Evolutionary conservation across 1,284 basidiomycete genomes (phyloP), one percentile per base, ranked within the genome.

Genomic region (Mycena citricolor): DNA sequence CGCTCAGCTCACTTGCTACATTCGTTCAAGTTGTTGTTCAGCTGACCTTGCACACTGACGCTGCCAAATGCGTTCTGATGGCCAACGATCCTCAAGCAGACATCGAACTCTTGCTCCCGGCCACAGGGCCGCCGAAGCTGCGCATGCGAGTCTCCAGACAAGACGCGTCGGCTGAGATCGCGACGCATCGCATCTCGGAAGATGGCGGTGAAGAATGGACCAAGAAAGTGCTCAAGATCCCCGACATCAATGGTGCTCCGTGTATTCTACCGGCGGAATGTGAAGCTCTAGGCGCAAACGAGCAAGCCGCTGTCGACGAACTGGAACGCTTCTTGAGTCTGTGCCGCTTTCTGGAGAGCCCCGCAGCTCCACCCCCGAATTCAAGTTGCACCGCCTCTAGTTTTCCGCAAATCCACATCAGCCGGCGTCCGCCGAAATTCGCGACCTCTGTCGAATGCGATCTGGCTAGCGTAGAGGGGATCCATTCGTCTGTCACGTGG

Each of bases 41-140:
- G 76, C 55, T 80, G n/a, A 62, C 73, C 5, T 53, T 75, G 42
- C 66, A 76, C 52, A 60, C 65, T 29, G 52, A 58, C 2, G 57
- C 61, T 1, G 63, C 67, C 4, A 74, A 71, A 51, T 79, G 69
- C 52, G 74, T 67, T 4, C 61, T 80, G 16, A 79, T 81, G 77
- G 66, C 71, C 4, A 80, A 81, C 47, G 60, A 63, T n/a, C 73
- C 77, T 22, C 61, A 54, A 19, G 74, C 67, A 13, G 77, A 80
- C 46, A 61, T 80, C 24, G 76, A 80, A 51, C 45, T 76, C 12
- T 48, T 70, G 17, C 57, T 70, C 38, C 57, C 58, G 19, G 53
- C 49, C 24, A 29, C 52, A 24, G 24, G 29, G 25, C 22, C 38
- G 14, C 14, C 48, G 42, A 28, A 40, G 14, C 61, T 74, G 52